phyloP scores from a whole-genome alignment of 768 basidiomycete genomes.

The Serendipita vermifera region DNA sequence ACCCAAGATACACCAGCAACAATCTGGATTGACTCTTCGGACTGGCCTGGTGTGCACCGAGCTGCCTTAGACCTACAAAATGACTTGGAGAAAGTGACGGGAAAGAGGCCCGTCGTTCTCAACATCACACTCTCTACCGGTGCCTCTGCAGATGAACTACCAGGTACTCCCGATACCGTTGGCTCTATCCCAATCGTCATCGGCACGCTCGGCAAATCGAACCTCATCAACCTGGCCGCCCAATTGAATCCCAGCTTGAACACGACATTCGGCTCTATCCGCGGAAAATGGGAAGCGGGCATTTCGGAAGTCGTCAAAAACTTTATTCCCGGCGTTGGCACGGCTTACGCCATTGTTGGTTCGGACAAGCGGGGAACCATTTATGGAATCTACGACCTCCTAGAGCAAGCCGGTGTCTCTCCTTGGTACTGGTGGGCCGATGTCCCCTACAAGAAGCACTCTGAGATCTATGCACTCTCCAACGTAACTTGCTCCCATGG shows the following conservation, averaged over 20 bases:
- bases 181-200: constrained; percentile 41
- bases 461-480: constrained; percentile 30
- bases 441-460: constrained; percentile 44
- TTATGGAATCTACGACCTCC: constrained; percentile 52
- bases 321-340: constrained; percentile 37
- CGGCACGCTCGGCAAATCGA: constrained; percentile 48
- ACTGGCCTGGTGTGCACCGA: constrained; percentile 51
- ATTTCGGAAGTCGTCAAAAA: constrained; percentile 38
- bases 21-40: constrained; percentile 18
- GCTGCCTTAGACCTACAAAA: constrained; percentile 46
- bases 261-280: constrained; percentile 42
- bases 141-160: constrained; percentile 16
- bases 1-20: background rate
- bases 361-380: constrained; percentile 59
- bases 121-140: constrained; percentile 36
- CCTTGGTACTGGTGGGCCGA: constrained; percentile 74
- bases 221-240: constrained; percentile 30
- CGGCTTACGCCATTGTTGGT: constrained; percentile 54
- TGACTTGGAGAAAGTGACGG: constrained; percentile 51
- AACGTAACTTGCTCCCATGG: constrained; percentile 34
- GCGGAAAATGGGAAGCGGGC: constrained; percentile 58
- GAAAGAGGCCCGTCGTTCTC: constrained; percentile 34
- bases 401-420: constrained; percentile 59
- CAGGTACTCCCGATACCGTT: no score
- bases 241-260: constrained; percentile 39